phyloP scores from a whole-genome alignment of 179 eudicot genomes.

The Spinacia oleracea region DNA sequence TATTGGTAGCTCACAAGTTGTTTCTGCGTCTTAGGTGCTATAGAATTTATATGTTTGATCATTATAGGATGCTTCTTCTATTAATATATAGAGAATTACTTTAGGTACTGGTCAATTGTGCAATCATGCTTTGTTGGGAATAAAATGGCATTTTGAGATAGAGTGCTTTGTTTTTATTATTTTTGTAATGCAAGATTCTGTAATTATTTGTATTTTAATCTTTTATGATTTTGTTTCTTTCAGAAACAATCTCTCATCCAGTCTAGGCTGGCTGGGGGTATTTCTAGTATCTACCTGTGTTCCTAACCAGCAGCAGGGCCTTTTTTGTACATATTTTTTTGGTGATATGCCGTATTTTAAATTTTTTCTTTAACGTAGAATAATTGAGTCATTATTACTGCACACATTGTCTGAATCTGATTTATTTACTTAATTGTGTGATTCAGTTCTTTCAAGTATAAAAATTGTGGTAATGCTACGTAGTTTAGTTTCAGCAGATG shows the following conservation, averaged over 20 bases:
- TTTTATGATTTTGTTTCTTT: background rate
- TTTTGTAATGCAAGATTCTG: background rate
- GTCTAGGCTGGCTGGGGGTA: background rate
- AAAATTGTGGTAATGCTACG: background rate
- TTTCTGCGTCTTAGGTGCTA: background rate
- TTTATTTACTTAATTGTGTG: background rate
- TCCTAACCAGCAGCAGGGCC: background rate
- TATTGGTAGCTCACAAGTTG: background rate
- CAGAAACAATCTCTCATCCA: background rate
- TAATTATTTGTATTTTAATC: background rate
- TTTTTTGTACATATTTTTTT: background rate
- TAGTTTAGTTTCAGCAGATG: background rate
- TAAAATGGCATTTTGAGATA: background rate
- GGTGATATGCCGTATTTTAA: background rate
- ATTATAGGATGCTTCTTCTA: background rate
- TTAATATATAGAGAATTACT: background rate
- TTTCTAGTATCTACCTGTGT: background rate
- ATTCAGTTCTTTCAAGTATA: background rate
- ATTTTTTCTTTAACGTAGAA: background rate
- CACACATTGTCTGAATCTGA: background rate
- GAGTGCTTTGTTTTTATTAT: background rate
- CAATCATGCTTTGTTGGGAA: background rate
- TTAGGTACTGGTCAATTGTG: slow-evolving; percentile 1
- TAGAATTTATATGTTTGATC: background rate
- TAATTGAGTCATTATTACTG: background rate